Evolutionary conservation across 768 basidiomycete species (phyloP).

Genomic region (Cyathus striatus): DNA sequence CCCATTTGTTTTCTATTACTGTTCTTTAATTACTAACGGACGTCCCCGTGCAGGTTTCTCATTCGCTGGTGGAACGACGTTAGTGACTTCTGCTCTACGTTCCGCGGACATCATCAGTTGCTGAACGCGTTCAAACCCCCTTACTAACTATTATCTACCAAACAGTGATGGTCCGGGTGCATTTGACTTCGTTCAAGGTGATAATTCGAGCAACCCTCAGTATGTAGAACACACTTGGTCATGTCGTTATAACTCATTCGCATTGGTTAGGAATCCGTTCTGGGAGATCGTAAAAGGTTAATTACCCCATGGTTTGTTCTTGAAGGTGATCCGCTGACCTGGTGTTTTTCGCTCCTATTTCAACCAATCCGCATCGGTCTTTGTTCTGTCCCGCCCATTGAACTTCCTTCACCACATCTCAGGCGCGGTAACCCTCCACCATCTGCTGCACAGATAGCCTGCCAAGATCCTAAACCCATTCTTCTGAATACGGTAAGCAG

Average conservation of each 20-base stretch:
- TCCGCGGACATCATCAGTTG: not conserved
- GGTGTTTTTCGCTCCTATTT: constrained; percentile 1
- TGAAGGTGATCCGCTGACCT: not conserved
- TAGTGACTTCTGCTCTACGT: constrained; percentile 14
- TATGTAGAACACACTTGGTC: constrained; percentile 22
- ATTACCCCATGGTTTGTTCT: constrained; percentile 5
- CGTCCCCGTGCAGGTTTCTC: constrained; percentile 45
- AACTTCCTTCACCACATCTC: constrained; percentile 3
- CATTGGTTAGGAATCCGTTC: constrained; percentile 63
- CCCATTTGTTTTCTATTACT: not conserved
- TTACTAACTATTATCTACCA: not conserved
- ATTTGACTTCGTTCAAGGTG: constrained; percentile 74
- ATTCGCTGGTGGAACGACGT: constrained; percentile 83
- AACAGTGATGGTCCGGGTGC: constrained; percentile 74
- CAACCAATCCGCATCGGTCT: constrained; percentile 3
- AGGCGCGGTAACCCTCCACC: constrained; percentile 68
- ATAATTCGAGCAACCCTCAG: constrained; percentile 56
- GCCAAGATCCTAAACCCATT: constrained; percentile 77
- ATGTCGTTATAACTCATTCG: constrained; percentile 4
- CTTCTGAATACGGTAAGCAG: constrained; percentile 61
- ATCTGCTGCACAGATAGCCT: constrained; percentile 54
- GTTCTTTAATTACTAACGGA: not conserved
- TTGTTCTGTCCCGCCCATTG: constrained; percentile 2
- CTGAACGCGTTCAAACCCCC: too few species aligned
- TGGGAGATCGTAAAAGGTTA: constrained; percentile 75